Conservation (phyloP, 805 yeast species). For the Candida mattraensis region DNA sequence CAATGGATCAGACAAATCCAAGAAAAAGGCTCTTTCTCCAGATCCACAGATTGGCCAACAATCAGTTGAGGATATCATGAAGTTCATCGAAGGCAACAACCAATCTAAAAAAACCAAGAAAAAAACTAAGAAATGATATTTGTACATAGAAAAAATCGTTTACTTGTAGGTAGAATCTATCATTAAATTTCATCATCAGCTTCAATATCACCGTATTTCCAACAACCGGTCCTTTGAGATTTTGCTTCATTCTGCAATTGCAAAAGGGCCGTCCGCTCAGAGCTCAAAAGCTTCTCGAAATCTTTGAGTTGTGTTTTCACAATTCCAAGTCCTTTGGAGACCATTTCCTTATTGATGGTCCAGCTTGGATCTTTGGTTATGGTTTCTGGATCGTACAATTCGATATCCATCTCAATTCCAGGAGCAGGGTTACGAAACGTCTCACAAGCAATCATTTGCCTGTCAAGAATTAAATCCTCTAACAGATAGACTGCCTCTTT, state of each 20-base stretch:
- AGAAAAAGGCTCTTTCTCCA: slow-evolving; percentile 36
- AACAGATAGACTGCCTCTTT: slow-evolving; percentile 53
- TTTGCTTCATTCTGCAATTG: slow-evolving; percentile 51
- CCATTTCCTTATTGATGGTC: slow-evolving; percentile 60
- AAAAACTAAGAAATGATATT: slow-evolving; percentile 20
- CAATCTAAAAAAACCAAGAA: slow-evolving; percentile 32
- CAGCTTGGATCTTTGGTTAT: slow-evolving; percentile 53
- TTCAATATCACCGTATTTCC: slow-evolving; percentile 75
- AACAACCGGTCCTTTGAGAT: slow-evolving; percentile 55
- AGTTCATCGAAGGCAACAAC: slow-evolving; percentile 64
- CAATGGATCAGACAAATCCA: slow-evolving; percentile 22
- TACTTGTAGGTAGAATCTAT: too few species aligned
- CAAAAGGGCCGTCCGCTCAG: slow-evolving; percentile 41
- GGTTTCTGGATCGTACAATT: slow-evolving; percentile 56
- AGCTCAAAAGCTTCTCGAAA: slow-evolving; percentile 37
- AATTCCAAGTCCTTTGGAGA: slow-evolving; percentile 59
- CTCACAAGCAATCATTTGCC: slow-evolving; percentile 54
- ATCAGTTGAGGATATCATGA: slow-evolving; percentile 71
- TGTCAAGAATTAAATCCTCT: slow-evolving; percentile 52
- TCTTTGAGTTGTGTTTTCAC: slow-evolving; percentile 38
- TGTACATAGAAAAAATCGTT: slow-evolving; percentile 18
- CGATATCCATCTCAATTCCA: slow-evolving; percentile 48
- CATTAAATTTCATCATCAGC: slow-evolving; percentile 18
- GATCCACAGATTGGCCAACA: slow-evolving; percentile 59
- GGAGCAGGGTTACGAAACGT: slow-evolving; percentile 38